phyloP scores from a whole-genome alignment of 257 asterid species.

The Primulina tabacum region DNA sequence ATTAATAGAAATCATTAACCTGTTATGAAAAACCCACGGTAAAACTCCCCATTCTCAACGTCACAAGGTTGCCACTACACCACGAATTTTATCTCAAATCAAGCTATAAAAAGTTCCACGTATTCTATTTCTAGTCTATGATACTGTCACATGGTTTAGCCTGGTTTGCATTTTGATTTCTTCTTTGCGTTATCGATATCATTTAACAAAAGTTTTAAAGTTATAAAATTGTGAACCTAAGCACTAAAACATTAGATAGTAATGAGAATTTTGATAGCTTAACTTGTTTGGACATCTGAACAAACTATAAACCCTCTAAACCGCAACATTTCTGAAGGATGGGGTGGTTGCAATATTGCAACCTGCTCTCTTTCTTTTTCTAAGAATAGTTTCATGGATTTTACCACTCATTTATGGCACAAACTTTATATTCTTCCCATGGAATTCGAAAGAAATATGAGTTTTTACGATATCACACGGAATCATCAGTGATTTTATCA shows the following conservation, averaged over 20 bases:
- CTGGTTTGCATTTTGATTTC: background rate
- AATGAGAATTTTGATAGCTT: background rate
- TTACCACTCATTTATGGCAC: constrained; percentile 12
- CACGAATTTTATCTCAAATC: background rate
- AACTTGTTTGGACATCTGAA: background rate
- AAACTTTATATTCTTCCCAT: background rate
- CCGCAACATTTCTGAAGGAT: too few species aligned
- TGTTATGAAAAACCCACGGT: background rate
- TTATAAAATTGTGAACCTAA: background rate
- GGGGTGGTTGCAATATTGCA: too few species aligned
- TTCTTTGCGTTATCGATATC: background rate
- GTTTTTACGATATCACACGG: background rate
- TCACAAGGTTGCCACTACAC: background rate
- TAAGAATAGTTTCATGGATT: constrained; percentile 2
- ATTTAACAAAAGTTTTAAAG: background rate
- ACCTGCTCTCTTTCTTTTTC: background rate
- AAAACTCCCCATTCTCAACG: background rate
- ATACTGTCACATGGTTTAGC: background rate
- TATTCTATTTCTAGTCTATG: too few species aligned
- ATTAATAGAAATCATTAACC: too few species aligned
- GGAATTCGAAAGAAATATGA: background rate
- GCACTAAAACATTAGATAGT: background rate
- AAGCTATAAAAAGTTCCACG: background rate
- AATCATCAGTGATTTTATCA: background rate
- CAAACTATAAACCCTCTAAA: background rate